Base-by-base conservation (phyloP, 371 early-diverging fungal genomes). In the Batkoa obscura region DNA sequence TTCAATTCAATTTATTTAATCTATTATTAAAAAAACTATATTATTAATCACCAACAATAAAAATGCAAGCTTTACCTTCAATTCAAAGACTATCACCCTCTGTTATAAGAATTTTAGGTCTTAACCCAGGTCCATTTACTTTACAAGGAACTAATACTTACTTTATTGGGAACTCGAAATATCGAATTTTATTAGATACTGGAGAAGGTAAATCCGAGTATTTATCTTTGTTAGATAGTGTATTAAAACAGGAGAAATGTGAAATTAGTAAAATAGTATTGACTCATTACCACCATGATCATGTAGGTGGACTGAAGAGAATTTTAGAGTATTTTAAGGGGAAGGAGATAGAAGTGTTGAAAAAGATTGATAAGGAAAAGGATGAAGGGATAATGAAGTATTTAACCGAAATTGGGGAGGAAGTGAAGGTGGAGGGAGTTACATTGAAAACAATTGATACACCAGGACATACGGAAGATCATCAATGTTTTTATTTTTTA, bases 111-210 rank as follows among this genome's bases (percentile, higher is more conserved):
- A 67, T 86, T 30, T 70, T 80, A 5, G 87, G 84, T 13, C 68
- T 79, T 12, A 87, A 87, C 58, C 85, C 88, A 0, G 74, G 81
- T 35, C 72, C 71, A 55, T 81, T 84, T 57, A 83, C 84, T 2
- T 68, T 88, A 2, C 84, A 85, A 66, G 80, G 90, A 33, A 88
- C 94, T 43, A 93, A 93, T 61, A 88, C 87, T 0, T 93, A 90
- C 60, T 41, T 93, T n/a, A 68, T 90, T 31, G 94, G 94, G 9
- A 67, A 71, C 3, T 90, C 90, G 0, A 46, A 68, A 12, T 59
- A 64, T 34, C 79, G 87, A 33, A 58, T 86, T 1, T 70, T 93
- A 3, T 65, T 93, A 0, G 92, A 93, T 56, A 77, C 84, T 3
- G 94, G 90, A 30, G 78, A 84, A 53, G 91, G 91, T 23, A 64